phyloP scores from a whole-genome alignment of 306 rosid genomes.

The Prinsepia uniflora region DNA sequence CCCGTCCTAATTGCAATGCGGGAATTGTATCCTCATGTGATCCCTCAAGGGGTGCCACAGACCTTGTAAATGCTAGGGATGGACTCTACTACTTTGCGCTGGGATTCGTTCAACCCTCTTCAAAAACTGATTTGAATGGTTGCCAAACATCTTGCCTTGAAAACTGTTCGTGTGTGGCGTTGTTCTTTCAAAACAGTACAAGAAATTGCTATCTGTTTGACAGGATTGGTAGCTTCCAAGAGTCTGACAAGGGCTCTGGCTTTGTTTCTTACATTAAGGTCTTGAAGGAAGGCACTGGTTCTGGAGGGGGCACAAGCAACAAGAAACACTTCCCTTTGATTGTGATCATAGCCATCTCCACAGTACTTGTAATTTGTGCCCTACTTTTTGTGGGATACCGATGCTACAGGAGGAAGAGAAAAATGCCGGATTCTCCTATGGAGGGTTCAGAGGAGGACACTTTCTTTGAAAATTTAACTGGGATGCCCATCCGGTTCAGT shows the following conservation, averaged over 20 bases:
- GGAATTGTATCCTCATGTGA: conserved; percentile 61
- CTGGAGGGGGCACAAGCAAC: conserved; percentile 34
- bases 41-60: conserved; percentile 18
- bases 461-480: conserved; percentile 66
- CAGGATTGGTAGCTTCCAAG: conserved; percentile 68
- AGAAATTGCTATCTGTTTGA: conserved; percentile 69
- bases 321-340: conserved; percentile 40
- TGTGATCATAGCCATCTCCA: conserved; percentile 49
- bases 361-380: conserved; percentile 42
- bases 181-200: conserved; percentile 72
- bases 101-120: conserved; percentile 49
- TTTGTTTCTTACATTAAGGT: conserved; percentile 71
- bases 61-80: conserved; percentile 47
- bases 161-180: conserved; percentile 72
- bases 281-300: conserved; percentile 26
- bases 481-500: conserved; percentile 72
- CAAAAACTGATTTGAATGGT: conserved; percentile 48
- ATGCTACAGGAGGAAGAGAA: conserved; percentile 42
- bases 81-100: conserved; percentile 67
- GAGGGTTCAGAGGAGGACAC: conserved; percentile 78
- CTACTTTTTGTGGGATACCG: conserved; percentile 46
- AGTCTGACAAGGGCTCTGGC: conserved; percentile 38
- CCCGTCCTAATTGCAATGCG: conserved; percentile 48
- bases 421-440: conserved; percentile 35
- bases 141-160: conserved; percentile 59